Evolutionary conservation across 768 basidiomycete species (phyloP), one percentile per base, ranked within the genome.

Genomic region (Suillus subalutaceus): DNA sequence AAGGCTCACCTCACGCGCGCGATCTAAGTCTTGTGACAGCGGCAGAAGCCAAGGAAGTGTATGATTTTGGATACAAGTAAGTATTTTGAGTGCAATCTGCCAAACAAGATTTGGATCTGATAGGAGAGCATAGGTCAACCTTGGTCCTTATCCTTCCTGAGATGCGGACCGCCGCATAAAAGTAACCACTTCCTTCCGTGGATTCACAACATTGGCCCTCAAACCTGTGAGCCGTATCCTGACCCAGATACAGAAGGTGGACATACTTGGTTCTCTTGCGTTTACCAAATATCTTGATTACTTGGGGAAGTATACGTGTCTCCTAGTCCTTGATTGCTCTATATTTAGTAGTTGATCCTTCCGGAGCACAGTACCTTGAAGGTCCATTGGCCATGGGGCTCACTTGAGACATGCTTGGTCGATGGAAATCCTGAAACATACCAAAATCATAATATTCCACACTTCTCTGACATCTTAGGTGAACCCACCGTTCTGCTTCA

Each of bases 191-290:
- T 1, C 16, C 16, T 32, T 53, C 30, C 8, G 7, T 18, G 16
- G 16, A 16, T 30, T 23, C 50, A 52, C 15, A 16, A 78, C 82
- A 56, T 88, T 84, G 1, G 79, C 79, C 82, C 20, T 8, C 16
- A 32, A 56, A 35, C 13, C 75, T 67, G 23, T 68, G 79, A 6
- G 93, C 92, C 0, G 97, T 98, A 75, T 99, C 97, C 82, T 26
- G 26, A 26, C 26, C 26, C 2, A 98, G 93, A 72, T 96, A 96
- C 43, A 94, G 79, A 69, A 99, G 79, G 79, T 99, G 96, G 18
- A 97, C 99, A 72, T 99, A 98, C 80, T 99, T 96, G 40, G 94
- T 95, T 55, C 91, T 88, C 74, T 92, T 88, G 67, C 93, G 89
- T 77, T 53, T 95, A 57, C 93, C 93, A 75, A 96, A 97, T 79